Evolutionary conservation across 805 yeast genomes (phyloP), one percentile per base, ranked within the genome.

Genomic region (Wickerhamomyces pijperi): DNA sequence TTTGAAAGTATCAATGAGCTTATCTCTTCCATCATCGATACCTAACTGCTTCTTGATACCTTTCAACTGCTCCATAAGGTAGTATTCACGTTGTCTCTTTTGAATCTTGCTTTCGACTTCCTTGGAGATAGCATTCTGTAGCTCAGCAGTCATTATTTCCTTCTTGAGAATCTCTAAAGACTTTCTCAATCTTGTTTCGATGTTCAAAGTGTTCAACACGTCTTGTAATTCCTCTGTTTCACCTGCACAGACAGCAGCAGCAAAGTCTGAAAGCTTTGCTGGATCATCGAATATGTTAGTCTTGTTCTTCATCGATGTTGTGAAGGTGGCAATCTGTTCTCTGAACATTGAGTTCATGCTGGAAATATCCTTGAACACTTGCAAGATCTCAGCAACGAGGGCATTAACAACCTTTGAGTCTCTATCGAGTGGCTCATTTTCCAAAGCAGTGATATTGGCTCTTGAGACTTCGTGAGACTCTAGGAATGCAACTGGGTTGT

Each of bases 31-130:
- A 59, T 87, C 95, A 46, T 80, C 90, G 41, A 86, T 76, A 2
- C 97, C 97, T 19, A 90, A 73, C 54, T 88, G 92, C 46, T 83
- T 75, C 53, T 83, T 82, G 46, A 85, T 78, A 50, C 85, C 87
- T 54, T 84, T 83, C 50, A 86, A 63, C 54, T 84, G 94, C 57
- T 88, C 97, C 70, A 79, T 81, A 40, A 87, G 65, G 48, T 82
- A 78, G 46, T 78, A 77, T 54, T 86, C 94, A 45, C 92, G 78
- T 58, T 87, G 95, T 48, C 94, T 78, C 74, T 82, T 65, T 68
- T 82, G 74, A 67, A 84, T 70, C 70, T 80, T 70, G 47, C 73
- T 76, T 48, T 85, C 94, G 42, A 87, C 79, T 49, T 84, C 94
- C 52, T 82, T 79, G 41, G 84, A 80, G 36, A 94, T 81, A 54